phyloP scores from a whole-genome alignment of 2,329 filamentous ascomycete genomes.

The Allantophomopsis cytisporea region DNA sequence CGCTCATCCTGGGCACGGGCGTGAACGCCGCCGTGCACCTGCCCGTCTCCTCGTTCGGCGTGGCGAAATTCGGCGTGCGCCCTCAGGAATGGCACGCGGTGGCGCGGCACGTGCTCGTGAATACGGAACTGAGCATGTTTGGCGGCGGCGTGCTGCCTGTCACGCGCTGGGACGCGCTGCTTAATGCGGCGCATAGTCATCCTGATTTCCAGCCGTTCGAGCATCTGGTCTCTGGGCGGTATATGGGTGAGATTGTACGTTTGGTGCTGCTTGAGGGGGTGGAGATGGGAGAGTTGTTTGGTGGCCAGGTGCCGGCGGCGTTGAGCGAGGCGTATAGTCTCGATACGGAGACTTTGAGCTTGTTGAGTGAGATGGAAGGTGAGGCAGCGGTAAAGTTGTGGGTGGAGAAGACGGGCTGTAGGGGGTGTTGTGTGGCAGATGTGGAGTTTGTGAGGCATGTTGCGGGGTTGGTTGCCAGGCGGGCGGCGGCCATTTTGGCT shows the following conservation, averaged over 20 bases:
- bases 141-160: constrained; percentile 42
- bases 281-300: constrained; percentile 36
- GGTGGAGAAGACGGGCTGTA: no score
- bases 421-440: constrained; percentile 20
- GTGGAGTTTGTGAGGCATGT: constrained; percentile 36
- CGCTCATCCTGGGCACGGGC: constrained; percentile 53
- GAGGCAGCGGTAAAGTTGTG: no score
- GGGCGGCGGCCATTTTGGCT: constrained; percentile 45
- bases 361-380: no score
- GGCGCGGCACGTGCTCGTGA: constrained; percentile 50
- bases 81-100: constrained; percentile 40
- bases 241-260: constrained; percentile 51
- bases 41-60: constrained; percentile 40
- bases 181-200: constrained; percentile 36
- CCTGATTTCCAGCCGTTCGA: constrained; percentile 50
- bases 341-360: constrained; percentile 30
- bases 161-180: constrained; percentile 44
- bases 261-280: constrained; percentile 45
- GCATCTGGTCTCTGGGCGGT: constrained; percentile 49
- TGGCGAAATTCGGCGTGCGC: constrained; percentile 40
- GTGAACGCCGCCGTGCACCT: constrained; percentile 53
- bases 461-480: constrained; percentile 37
- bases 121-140: constrained; percentile 57
- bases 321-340: constrained; percentile 39
- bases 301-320: constrained; percentile 39